Percentiles rank a stretch among this genome's conserved stretches.
These are phyloP conservation scores for Thelephora ganbajun DNA, from an alignment of 768 basidiomycete genomes.

Conservation along the genomic window DNA sequence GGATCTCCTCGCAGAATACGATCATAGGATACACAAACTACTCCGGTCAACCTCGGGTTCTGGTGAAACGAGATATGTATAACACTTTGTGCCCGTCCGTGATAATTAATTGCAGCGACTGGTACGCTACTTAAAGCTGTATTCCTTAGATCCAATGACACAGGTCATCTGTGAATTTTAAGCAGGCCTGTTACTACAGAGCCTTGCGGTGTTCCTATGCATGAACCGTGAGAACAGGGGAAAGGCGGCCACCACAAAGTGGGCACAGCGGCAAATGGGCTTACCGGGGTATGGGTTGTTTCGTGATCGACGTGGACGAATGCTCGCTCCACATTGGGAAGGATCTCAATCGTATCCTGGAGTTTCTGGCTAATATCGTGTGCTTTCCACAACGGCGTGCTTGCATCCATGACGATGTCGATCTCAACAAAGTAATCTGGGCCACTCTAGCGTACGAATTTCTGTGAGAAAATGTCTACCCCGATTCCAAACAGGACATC, in stretches of 20 bases:
- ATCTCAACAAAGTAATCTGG: slow-evolving; percentile 86
- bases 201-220: slow-evolving; percentile 31
- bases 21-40: slow-evolving; percentile 22
- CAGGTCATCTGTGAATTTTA: neutral
- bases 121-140: no score
- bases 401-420: slow-evolving; percentile 85
- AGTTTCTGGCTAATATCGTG: slow-evolving; percentile 76
- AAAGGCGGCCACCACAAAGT: slow-evolving; percentile 1
- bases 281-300: slow-evolving; percentile 61
- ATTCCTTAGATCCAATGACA: no score
- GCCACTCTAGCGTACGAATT: neutral
- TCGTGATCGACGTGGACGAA: slow-evolving; percentile 96
- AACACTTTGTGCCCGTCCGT: no score
- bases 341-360: slow-evolving; percentile 78
- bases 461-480: slow-evolving; percentile 31
- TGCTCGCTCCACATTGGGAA: slow-evolving; percentile 84
- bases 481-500: slow-evolving; percentile 38
- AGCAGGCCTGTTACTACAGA: slow-evolving; percentile 7
- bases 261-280: slow-evolving; percentile 11
- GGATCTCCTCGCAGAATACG: slow-evolving; percentile 24
- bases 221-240: neutral
- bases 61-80: no score
- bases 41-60: neutral
- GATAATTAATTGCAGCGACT: no score
- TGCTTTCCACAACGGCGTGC: slow-evolving; percentile 80